These are phyloP conservation scores for Vicia faba DNA, from an alignment of 306 rosid genomes.

Conservation along the genomic window DNA sequence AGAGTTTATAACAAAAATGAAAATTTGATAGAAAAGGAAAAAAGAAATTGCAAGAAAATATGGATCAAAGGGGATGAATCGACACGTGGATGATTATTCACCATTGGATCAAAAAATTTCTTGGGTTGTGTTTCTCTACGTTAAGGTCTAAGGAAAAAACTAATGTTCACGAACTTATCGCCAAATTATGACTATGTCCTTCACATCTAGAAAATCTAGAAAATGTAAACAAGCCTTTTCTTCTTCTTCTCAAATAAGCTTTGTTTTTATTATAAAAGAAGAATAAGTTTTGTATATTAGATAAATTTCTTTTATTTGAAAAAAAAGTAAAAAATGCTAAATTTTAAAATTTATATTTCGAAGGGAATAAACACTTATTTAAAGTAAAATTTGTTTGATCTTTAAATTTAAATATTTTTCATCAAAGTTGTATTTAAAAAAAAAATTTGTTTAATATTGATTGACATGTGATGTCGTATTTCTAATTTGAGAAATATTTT, in stretches of 20 bases:
- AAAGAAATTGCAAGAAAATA: not conserved
- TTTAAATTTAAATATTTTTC: not conserved
- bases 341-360: not conserved
- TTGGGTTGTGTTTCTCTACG: not conserved
- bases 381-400: not conserved
- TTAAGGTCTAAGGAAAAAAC: not conserved
- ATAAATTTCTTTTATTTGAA: not conserved
- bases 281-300: not conserved
- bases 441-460: not conserved
- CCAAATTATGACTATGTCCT: not conserved
- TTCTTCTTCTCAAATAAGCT: not conserved
- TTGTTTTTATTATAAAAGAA: not conserved
- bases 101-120: not conserved
- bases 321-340: not conserved
- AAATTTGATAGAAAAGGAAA: not conserved
- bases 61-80: not conserved
- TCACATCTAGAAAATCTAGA: not conserved
- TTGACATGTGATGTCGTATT: not conserved
- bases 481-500: not conserved
- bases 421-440: not conserved
- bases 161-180: not conserved
- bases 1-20: conserved; percentile 54
- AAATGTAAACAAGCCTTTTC: not conserved
- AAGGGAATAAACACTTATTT: not conserved
- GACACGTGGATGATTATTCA: not conserved